Conservation (phyloP, 495 filamentous ascomycete genomes). For the Xylaria flabelliformis region DNA sequence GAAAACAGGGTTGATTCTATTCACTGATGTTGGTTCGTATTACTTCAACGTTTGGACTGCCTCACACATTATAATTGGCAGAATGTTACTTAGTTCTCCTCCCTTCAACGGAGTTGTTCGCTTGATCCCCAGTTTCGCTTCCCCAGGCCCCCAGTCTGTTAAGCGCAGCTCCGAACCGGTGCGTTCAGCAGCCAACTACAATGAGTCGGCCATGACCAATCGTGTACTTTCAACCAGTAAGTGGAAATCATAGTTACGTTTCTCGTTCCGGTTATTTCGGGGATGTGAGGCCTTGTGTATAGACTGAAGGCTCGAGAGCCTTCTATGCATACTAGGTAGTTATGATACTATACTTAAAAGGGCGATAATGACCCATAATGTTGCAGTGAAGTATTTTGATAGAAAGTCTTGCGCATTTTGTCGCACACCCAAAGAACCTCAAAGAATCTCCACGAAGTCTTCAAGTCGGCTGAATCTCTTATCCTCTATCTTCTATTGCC, state of each 20-base stretch:
- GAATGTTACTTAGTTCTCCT: background rate
- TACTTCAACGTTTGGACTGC: background rate
- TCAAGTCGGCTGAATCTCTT: background rate
- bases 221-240: too few species aligned
- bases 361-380: background rate
- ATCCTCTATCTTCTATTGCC: background rate
- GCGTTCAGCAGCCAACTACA: background rate
- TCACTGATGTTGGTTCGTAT: background rate
- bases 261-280: background rate
- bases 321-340: background rate
- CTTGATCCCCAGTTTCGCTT: background rate
- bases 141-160: too few species aligned
- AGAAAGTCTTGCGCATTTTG: background rate
- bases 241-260: background rate
- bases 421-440: background rate
- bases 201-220: too few species aligned
- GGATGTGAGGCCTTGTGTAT: background rate
- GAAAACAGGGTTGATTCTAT: background rate
- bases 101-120: background rate
- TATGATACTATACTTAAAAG: background rate
- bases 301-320: background rate
- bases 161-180: background rate
- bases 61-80: background rate
- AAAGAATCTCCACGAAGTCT: background rate
- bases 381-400: slow-evolving; percentile 8